Evolutionary conservation across 805 yeast species (phyloP), one percentile per base, ranked within the genome.

Genomic region (Millerozyma miso): DNA sequence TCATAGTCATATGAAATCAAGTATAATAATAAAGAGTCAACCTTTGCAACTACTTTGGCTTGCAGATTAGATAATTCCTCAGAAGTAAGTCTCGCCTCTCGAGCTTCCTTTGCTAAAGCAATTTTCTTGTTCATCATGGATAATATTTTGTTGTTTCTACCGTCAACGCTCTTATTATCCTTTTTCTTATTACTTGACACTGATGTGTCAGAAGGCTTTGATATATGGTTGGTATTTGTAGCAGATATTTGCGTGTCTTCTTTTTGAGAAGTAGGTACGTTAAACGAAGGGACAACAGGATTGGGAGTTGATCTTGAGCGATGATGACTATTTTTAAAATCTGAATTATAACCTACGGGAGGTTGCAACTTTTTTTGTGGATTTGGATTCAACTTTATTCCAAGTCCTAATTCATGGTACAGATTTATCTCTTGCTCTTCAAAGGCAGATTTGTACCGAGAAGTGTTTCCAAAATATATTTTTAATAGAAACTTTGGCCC

Each of bases 1-100:
- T 65, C 69, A 37, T 51, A 62, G 41, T 62, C 65, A 43, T 53
- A 56, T 0, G 67, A 47, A 2, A 64, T 53, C 42, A 60, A 53
- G 39, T 49, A 52, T 26, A 60, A 35, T 16, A 64, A 46, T 13
- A 66, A 32, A 3, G 62, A 49, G 41, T 66, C 71, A 5, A 65
- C 43, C 23, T 53, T 52, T 7, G 62, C 52, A 4, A 63, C 48
- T 8, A 63, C 39, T 4, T 58, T 46, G 3, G 54, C 17, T 1
- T 62, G 47, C 31, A 19, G 43, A 34, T 49, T 59, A 41, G 45
- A 59, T n/a, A 46, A 52, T 47, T 34, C 44, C 4, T 44, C 47
- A 14, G 49, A 45, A 39, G 37, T 47, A 35, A 39, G 34, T 37
- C 46, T 51, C 4, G 51, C 33, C 13, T 43, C 53, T 38, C 52